Evolutionary conservation across 1,284 basidiomycete genomes (phyloP), one percentile per base, ranked within the genome.

Genomic region (Schizopora paradoxa): DNA sequence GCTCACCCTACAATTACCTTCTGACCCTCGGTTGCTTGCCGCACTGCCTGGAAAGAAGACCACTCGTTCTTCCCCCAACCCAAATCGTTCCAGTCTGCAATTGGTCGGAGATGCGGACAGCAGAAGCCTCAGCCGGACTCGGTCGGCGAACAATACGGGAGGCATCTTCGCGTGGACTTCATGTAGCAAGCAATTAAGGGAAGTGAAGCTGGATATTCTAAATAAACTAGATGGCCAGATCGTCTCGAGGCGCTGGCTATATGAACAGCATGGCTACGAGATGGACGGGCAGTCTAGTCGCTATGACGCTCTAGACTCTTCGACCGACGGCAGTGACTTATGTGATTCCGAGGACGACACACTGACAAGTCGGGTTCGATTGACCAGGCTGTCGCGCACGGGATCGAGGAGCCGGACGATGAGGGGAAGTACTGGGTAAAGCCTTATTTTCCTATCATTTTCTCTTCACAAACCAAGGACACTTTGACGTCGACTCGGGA

Each of bases 1-100:
- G 91, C 76, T 98, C 10, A 91, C 91, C 0, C 74, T 97, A 41
- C 72, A 83, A 13, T 77, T 96, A 37, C 93, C 93, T 3, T 79
- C 80, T 3, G 80, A 90, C 56, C 82, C 86, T 23, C 76, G 77
- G 21, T 74, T 86, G 59, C 73, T 97, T 10, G 77, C 85, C 14
- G 91, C 90, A 3, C 65, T 76, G 8, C 79, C 85, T 0, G 70
- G 63, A 41, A 76, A 70, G 55, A 63, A 43, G 66, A 31, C 54
- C 36, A 61, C 43, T 52, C 58, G 31, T 58, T 60, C n/a, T 32
- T 14, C 6, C 11, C 16, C 14, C 8, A 43, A 36, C 5, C 16
- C 27, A 10, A 32, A 27, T 18, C 21, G 16, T n/a, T 21, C 29
- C 3, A 18, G 26, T 18, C 4, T 16, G 13, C 16, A 18, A 5